Evolutionary conservation across 2,329 filamentous ascomycete species (phyloP), one percentile per base, ranked within the genome.

Genomic region (Sarocladium brachiariae): DNA sequence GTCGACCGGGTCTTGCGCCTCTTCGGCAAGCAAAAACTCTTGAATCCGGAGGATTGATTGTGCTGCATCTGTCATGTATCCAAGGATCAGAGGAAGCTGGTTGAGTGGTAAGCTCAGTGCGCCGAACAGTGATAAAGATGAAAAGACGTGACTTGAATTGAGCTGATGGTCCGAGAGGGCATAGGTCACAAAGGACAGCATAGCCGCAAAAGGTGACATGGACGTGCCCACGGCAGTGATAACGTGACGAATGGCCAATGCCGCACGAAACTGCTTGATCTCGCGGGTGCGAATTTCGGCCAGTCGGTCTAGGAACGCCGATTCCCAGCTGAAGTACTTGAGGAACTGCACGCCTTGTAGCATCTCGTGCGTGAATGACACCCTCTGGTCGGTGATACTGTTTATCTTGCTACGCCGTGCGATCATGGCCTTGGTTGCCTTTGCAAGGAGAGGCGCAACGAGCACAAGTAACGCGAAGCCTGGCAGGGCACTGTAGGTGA

Each of bases 241-340:
- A 14, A 61, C 50, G 0, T 58, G 58, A 10, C 59, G 45, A 18
- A 61, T 50, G 6, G 59, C 52, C 59, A 61, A 59, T 6, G 58
- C 52, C 53, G 59, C 58, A 48, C 58, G 58, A 34, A 61, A 56
- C 38, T 57, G 60, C 3, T 57, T 52, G 4, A 61, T 58, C 53
- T 61, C 59, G 19, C 55, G 52, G 4, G 43, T 52, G 25, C 59
- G 55, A 5, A 61, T 50, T 11, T 53, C 51, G 23, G 54, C 55
- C 16, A 61, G 59, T 35, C 54, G 58, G 34, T 50, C 43, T 10
- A 59, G 52, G 5, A 61, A 51, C 31, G 53, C 57, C 50, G 55
- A 51, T 33, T 61, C 59, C 34, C 57, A 61, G 18, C 58, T 57
- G 30, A 61, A 61, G 2, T 57, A 59, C 41, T 61, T 61, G 53